phyloP scores from a whole-genome alignment of 139 green algal species.

The Auxenochlorella pyrenoidosa region DNA sequence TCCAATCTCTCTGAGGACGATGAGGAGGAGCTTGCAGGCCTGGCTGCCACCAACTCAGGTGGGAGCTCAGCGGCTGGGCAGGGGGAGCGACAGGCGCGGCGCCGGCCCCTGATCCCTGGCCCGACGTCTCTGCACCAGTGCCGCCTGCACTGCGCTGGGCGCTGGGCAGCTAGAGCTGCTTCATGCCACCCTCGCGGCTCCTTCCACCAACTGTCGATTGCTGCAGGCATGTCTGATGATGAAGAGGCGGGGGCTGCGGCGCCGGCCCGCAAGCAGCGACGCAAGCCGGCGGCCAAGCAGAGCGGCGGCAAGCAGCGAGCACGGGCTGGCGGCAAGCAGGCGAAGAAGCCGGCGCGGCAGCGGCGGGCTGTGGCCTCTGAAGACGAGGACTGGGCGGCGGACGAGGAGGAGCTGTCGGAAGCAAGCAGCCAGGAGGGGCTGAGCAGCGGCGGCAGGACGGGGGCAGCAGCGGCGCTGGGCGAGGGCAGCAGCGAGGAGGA shows the following conservation, averaged over 20 bases:
- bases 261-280: neutral
- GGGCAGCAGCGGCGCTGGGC: neutral
- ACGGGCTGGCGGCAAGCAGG: neutral
- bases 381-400: neutral
- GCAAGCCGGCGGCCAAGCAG: neutral
- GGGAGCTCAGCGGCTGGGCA: neutral
- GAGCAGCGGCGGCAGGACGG: neutral
- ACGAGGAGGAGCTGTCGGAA: neutral
- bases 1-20: constrained; percentile 35
- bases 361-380: neutral
- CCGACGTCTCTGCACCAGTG: too few species aligned
- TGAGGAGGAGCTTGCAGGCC: constrained; percentile 12
- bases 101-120: too few species aligned
- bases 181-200: too few species aligned
- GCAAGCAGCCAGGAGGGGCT: constrained; percentile 1
- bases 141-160: too few species aligned
- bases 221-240: constrained; percentile 5
- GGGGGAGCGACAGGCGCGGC: neutral
- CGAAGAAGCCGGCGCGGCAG: constrained; percentile 18
- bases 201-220: too few species aligned
- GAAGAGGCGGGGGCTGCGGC: neutral
- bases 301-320: neutral
- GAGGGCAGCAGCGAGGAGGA: neutral
- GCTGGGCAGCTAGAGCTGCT: too few species aligned
- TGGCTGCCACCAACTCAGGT: constrained; percentile 16